Conservation (phyloP, 257 asterid genomes). For the Fraxinus quadrangulata region DNA sequence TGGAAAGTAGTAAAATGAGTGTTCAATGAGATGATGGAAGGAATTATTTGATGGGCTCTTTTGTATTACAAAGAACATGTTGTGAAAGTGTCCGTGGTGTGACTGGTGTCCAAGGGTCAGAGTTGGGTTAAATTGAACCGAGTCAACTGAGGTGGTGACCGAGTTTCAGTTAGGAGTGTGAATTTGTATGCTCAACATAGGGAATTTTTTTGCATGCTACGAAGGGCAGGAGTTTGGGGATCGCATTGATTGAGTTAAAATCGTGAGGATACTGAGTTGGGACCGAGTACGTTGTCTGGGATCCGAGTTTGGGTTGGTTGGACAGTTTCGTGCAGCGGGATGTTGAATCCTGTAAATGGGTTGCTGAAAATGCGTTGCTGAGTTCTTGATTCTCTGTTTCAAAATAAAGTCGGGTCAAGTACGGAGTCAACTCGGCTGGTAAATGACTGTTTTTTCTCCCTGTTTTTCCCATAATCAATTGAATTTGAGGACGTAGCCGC, state of each 20-base stretch:
- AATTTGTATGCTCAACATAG: background rate
- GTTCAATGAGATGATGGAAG: background rate
- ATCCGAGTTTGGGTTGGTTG: slow-evolving; percentile 3
- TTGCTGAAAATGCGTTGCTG: background rate
- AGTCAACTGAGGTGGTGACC: slow-evolving; percentile 27
- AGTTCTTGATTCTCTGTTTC: background rate
- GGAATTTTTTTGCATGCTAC: slow-evolving; percentile 22
- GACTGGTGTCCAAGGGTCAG: background rate
- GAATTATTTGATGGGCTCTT: background rate
- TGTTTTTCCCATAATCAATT: background rate
- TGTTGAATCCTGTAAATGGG: background rate
- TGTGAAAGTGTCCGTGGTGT: background rate
- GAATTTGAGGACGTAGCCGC: background rate
- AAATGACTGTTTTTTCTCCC: background rate
- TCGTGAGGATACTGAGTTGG: slow-evolving; percentile 24
- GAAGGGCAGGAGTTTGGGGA: slow-evolving; percentile 11
- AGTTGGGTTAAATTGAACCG: background rate
- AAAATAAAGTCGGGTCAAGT: background rate
- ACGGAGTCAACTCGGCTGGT: slow-evolving; percentile 2
- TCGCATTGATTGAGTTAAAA: slow-evolving; percentile 14
- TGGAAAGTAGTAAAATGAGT: background rate
- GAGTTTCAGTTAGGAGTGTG: slow-evolving; percentile 14
- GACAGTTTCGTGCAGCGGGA: slow-evolving; percentile 18
- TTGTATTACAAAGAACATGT: background rate
- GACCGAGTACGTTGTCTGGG: slow-evolving; percentile 18